phyloP scores from a whole-genome alignment of 257 asterid species.

The Craterostigma plantagineum region DNA sequence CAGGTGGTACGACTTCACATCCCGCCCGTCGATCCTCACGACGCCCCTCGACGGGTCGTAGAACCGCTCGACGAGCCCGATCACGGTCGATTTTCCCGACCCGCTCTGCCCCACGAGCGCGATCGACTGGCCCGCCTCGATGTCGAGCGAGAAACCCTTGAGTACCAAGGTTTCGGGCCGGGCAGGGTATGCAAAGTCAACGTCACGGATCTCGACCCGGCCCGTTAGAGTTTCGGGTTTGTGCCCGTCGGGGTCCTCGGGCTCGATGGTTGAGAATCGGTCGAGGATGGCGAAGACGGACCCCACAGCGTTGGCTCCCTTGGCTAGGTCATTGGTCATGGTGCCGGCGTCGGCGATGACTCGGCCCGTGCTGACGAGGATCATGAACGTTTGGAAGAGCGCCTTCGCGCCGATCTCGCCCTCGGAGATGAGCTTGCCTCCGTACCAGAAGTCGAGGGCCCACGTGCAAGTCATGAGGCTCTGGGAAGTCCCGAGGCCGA shows the following conservation, averaged over 20 bases:
- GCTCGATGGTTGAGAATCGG: slow-evolving; percentile 52
- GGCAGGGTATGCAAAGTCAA: slow-evolving; percentile 62
- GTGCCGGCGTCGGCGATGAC: slow-evolving; percentile 84
- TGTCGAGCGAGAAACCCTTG: slow-evolving; percentile 41
- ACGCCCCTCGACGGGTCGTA: slow-evolving; percentile 50
- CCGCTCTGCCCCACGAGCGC: slow-evolving; percentile 91
- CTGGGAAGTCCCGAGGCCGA: slow-evolving; percentile 76
- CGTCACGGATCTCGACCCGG: slow-evolving; percentile 30
- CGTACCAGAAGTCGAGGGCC: slow-evolving; percentile 83
- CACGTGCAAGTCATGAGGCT: slow-evolving; percentile 60
- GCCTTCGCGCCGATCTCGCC: slow-evolving; percentile 49
- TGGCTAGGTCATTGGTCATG: slow-evolving; percentile 78
- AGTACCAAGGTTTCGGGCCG: slow-evolving; percentile 43
- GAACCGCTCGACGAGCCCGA: slow-evolving; percentile 57
- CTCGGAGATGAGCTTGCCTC: slow-evolving; percentile 54
- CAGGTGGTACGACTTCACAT: slow-evolving; percentile 39
- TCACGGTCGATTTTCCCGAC: slow-evolving; percentile 69
- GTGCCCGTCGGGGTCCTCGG: slow-evolving; percentile 43
- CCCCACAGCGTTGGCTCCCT: slow-evolving; percentile 53
- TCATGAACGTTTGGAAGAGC: slow-evolving; percentile 62
- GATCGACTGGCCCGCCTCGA: slow-evolving; percentile 62
- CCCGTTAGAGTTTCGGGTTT: slow-evolving; percentile 37
- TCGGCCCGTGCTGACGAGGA: slow-evolving; percentile 83
- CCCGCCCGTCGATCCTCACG: slow-evolving; percentile 58
- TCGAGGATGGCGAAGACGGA: slow-evolving; percentile 70